These are phyloP conservation scores for Phoenix roebelenii DNA, from an alignment of 176 grass and related monocot genomes.

Conservation along the genomic window DNA sequence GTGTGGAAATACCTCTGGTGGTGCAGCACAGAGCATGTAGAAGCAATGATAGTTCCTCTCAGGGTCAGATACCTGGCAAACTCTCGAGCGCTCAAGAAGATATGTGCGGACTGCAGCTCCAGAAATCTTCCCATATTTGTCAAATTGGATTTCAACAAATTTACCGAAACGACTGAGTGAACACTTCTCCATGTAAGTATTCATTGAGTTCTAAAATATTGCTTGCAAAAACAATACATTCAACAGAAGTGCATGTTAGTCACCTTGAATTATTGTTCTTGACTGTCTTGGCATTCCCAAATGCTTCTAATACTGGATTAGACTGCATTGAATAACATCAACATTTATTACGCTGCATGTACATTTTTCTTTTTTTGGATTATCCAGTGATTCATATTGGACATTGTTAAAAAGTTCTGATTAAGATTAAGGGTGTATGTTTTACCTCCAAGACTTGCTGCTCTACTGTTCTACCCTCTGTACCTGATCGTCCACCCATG, in stretches of 20 bases:
- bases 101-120: constrained; percentile 82
- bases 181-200: background rate
- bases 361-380: too few species aligned
- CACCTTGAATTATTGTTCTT: constrained; percentile 98
- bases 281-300: constrained; percentile 86
- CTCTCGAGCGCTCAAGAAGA: constrained; percentile 77
- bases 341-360: background rate
- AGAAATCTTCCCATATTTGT: constrained; percentile 87
- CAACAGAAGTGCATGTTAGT: background rate
- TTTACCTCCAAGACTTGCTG: constrained; percentile 89
- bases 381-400: too few species aligned
- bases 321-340: constrained; percentile 33
- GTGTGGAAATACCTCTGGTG: constrained; percentile 63
- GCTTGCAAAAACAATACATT: constrained; percentile 12
- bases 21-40: constrained; percentile 86
- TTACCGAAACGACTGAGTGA: constrained; percentile 81
- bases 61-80: constrained; percentile 84
- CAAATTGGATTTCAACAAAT: constrained; percentile 96
- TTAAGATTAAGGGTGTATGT: background rate
- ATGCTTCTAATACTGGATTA: constrained; percentile 94
- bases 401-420: too few species aligned
- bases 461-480: constrained; percentile 79
- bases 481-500: constrained; percentile 85
- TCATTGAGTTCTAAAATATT: background rate
- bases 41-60: constrained; percentile 99